Evolutionary conservation across 1,284 basidiomycete genomes (phyloP).

Genomic region (Thecaphora frezii): DNA sequence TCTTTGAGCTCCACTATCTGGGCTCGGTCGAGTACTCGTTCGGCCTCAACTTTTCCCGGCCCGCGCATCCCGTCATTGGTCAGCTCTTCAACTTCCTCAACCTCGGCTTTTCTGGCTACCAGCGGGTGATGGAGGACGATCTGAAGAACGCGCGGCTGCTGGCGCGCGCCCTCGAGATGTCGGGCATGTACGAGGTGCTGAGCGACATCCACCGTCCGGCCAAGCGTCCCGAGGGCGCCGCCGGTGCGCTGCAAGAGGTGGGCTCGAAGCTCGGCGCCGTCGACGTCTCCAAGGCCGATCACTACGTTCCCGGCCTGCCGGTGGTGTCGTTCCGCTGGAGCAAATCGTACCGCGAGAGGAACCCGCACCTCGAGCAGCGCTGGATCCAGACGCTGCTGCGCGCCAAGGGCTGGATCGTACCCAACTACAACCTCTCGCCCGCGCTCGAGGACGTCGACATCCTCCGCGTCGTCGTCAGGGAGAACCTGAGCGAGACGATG

Average conservation of each 20-base stretch:
- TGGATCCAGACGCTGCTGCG: conserved; percentile 84
- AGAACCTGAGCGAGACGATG: conserved; percentile 51
- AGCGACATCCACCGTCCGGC: conserved; percentile 61
- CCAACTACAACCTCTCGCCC: conserved; percentile 53
- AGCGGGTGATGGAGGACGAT: conserved; percentile 68
- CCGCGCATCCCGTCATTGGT: conserved; percentile 83
- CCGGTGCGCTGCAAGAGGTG: conserved; percentile 46
- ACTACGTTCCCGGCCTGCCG: conserved; percentile 77
- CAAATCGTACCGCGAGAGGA: conserved; percentile 62
- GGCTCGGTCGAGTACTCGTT: conserved; percentile 64
- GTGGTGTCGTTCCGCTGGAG: conserved; percentile 88
- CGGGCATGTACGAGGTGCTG: conserved; percentile 70
- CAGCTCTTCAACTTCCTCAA: conserved; percentile 78
- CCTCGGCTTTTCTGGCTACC: conserved; percentile 54
- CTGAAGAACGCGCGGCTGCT: conserved; percentile 77
- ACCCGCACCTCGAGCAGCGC: conserved; percentile 67
- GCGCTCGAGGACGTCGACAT: conserved; percentile 47
- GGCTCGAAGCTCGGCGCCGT: conserved; percentile 60
- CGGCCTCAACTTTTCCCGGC: conserved; percentile 91
- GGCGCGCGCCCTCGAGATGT: conserved; percentile 80
- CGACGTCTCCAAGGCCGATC: conserved; percentile 62
- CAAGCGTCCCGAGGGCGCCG: conserved; percentile 15
- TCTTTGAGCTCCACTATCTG: conserved; percentile 80
- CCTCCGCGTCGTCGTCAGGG: conserved; percentile 54
- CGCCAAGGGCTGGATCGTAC: conserved; percentile 71